Evolutionary conservation across 768 basidiomycete genomes (phyloP).

Genomic region (Suillus hirtellus): DNA sequence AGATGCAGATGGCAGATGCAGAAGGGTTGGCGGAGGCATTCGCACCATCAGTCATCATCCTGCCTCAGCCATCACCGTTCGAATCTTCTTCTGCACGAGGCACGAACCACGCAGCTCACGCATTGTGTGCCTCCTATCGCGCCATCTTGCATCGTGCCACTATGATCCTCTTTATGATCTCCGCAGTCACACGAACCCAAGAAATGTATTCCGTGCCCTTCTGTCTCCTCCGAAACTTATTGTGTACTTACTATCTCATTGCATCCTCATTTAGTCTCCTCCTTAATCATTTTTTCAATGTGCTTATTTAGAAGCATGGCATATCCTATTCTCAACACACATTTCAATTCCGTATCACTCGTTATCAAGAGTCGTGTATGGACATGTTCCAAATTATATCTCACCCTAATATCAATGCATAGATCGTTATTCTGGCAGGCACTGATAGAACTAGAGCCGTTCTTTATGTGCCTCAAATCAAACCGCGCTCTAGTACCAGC

Average conservation of each 20-base stretch:
- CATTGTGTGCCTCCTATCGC: not conserved
- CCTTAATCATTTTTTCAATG: slow-evolving; percentile 3
- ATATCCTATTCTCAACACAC: not conserved
- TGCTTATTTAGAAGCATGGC: slow-evolving; percentile 7
- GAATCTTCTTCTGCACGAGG: slow-evolving; percentile 14
- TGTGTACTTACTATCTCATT: slow-evolving; percentile 7
- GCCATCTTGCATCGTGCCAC: slow-evolving; percentile 3
- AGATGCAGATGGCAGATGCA: slow-evolving; percentile 10
- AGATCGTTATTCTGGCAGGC: not conserved
- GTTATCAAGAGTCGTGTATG: slow-evolving; percentile 2
- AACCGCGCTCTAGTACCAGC: not conserved
- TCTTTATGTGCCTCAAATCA: not conserved
- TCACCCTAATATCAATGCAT: slow-evolving; percentile 7
- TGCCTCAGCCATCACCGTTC: slow-evolving; percentile 5
- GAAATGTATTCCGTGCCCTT: not conserved
- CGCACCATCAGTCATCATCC: slow-evolving; percentile 1
- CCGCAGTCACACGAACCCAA: not conserved
- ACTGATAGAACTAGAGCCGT: not conserved
- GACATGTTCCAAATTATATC: not conserved
- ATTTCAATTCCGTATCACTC: not conserved
- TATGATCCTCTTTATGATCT: not conserved
- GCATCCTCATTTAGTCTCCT: slow-evolving; percentile 4
- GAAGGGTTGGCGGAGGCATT: slow-evolving; percentile 14
- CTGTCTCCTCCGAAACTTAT: not conserved
- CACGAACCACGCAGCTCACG: not conserved